Evolutionary conservation across 2,329 filamentous ascomycete genomes (phyloP).

Genomic region (Alternaria sp.): DNA sequence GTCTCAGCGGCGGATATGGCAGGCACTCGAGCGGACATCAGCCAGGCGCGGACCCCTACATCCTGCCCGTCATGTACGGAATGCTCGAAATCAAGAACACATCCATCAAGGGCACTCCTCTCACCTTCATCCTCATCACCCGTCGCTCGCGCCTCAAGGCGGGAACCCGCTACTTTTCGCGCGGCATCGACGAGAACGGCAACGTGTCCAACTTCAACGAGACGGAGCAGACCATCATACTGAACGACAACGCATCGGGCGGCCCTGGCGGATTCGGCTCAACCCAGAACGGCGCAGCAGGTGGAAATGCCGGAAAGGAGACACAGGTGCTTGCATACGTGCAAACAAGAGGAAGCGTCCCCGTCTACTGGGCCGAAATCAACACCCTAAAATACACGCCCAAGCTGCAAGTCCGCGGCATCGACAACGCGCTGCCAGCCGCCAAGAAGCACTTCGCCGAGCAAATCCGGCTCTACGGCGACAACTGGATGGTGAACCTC

Average conservation of each 20-base stretch:
- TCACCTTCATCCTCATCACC: slow-evolving; percentile 88
- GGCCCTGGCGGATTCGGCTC: slow-evolving; percentile 80
- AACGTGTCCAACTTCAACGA: slow-evolving; percentile 99
- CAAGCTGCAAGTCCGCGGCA: slow-evolving; percentile 83
- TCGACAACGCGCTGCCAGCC: slow-evolving; percentile 79
- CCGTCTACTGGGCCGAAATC: slow-evolving; percentile 94
- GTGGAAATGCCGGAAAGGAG: slow-evolving; percentile 68
- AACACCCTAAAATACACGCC: slow-evolving; percentile 93
- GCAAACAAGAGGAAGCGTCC: slow-evolving; percentile 94
- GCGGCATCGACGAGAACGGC: slow-evolving; percentile 90
- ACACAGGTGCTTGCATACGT: slow-evolving; percentile 92
- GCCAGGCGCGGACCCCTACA: slow-evolving; percentile 83
- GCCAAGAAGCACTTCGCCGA: slow-evolving; percentile 89
- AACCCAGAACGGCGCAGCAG: slow-evolving; percentile 71
- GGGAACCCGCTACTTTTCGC: slow-evolving; percentile 92
- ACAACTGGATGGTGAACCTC: slow-evolving; percentile 96
- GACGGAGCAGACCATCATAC: slow-evolving; percentile 88
- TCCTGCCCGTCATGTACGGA: slow-evolving; percentile 93
- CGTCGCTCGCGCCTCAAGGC: slow-evolving; percentile 85
- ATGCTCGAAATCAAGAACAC: slow-evolving; percentile 92
- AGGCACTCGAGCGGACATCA: slow-evolving; percentile 73
- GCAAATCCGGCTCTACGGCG: slow-evolving; percentile 91
- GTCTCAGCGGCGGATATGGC: slow-evolving; percentile 56
- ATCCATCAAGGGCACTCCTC: slow-evolving; percentile 79
- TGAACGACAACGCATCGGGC: slow-evolving; percentile 78